phyloP scores from a whole-genome alignment of 2,329 filamentous ascomycete species.

The Mollisiaceae sp. region DNA sequence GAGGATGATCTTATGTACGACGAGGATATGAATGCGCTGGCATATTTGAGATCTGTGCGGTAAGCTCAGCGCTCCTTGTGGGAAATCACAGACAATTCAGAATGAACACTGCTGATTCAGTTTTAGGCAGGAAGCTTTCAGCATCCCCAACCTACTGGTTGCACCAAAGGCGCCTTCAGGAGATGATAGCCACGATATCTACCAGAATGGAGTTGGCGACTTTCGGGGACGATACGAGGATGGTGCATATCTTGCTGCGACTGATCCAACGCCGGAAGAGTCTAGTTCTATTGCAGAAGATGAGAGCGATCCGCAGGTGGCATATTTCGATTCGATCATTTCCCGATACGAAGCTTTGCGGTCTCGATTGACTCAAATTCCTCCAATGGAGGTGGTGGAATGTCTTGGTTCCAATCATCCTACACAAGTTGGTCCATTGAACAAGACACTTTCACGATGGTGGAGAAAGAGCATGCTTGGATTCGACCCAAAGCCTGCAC shows the following conservation, averaged over 20 bases:
- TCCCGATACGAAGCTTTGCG: slow-evolving; percentile 71
- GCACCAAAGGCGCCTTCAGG: slow-evolving; percentile 55
- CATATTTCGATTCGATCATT: slow-evolving; percentile 71
- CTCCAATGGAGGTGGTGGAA: slow-evolving; percentile 57
- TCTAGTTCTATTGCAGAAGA: slow-evolving; percentile 28
- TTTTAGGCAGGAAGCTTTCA: slow-evolving; percentile 73
- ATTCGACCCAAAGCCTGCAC: slow-evolving; percentile 62
- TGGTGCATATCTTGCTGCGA: slow-evolving; percentile 74
- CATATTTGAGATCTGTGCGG: slow-evolving; percentile 74
- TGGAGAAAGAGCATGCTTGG: slow-evolving; percentile 59
- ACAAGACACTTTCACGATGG: slow-evolving; percentile 50
- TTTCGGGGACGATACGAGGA: slow-evolving; percentile 73
- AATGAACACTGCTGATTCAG: slow-evolving; percentile 41
- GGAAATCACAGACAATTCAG: slow-evolving; percentile 43
- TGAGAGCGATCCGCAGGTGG: slow-evolving; percentile 56
- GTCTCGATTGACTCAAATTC: slow-evolving; percentile 58
- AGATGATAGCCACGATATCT: slow-evolving; percentile 50
- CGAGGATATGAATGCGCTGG: slow-evolving; percentile 67
- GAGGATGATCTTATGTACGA: slow-evolving; percentile 70
- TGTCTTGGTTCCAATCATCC: slow-evolving; percentile 58
- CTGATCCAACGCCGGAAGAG: slow-evolving; percentile 33
- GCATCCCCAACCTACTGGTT: slow-evolving; percentile 73
- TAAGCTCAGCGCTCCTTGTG: slow-evolving; percentile 48
- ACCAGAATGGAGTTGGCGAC: slow-evolving; percentile 56
- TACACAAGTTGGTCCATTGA: slow-evolving; percentile 49